These are phyloP conservation scores for Potentilla sterilis DNA, from an alignment of 306 rosid genomes.

Conservation along the genomic window DNA sequence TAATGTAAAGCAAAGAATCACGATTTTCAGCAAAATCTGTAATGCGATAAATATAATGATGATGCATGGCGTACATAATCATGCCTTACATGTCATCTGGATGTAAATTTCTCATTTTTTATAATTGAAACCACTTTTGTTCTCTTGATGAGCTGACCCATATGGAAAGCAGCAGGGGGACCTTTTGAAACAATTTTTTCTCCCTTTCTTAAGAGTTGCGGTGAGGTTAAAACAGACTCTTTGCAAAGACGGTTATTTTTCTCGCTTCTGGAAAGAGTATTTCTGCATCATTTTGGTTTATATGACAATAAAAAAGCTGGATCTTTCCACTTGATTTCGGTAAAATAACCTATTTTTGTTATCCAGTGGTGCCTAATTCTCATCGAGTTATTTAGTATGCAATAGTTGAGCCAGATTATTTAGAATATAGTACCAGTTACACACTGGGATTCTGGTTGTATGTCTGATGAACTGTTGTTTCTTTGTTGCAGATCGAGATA, in stretches of 20 bases:
- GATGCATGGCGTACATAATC: background rate
- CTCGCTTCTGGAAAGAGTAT: background rate
- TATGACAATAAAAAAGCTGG: background rate
- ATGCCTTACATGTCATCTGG: background rate
- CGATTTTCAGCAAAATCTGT: background rate
- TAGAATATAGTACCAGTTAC: slow-evolving; percentile 3
- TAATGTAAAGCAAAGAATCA: background rate
- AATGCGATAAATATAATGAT: background rate
- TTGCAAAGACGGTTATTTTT: background rate
- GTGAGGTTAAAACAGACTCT: background rate
- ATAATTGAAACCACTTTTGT: background rate
- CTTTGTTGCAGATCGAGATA: slow-evolving; percentile 81
- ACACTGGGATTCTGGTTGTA: slow-evolving; percentile 1
- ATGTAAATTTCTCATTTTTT: background rate
- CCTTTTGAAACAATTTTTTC: background rate
- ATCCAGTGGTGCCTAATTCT: background rate
- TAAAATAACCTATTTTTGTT: background rate
- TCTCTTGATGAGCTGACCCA: background rate
- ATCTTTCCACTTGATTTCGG: background rate
- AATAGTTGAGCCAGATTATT: background rate
- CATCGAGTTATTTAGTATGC: background rate
- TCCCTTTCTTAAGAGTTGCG: background rate
- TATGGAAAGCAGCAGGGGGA: background rate
- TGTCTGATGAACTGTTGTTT: slow-evolving; percentile 30
- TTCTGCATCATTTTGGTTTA: background rate